Conservation (phyloP, 495 filamentous ascomycete species). For the Podospora bellae-mahoneyi region DNA sequence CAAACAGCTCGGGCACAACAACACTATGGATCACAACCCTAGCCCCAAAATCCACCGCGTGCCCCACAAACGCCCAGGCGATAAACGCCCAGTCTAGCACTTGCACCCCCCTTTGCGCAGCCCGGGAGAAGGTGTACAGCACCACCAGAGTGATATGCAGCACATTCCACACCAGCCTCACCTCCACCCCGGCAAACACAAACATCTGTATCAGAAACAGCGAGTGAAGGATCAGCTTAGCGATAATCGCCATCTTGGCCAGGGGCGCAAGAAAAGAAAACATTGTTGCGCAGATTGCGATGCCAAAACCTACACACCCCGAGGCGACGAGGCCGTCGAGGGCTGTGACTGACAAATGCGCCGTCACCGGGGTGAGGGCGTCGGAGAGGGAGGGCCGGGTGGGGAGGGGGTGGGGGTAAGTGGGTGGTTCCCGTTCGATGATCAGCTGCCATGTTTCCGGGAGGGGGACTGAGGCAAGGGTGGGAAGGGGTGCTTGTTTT, state of each 20-base stretch:
- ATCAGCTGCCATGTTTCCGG: slow-evolving; percentile 25
- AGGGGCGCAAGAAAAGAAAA: slow-evolving; percentile 17
- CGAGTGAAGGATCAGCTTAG: slow-evolving; percentile 23
- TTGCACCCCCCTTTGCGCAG: not conserved
- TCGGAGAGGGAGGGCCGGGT: slow-evolving; percentile 20
- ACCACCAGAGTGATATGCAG: slow-evolving; percentile 21
- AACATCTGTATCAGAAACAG: slow-evolving; percentile 24
- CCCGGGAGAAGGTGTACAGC: slow-evolving; percentile 17
- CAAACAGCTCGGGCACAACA: slow-evolving; percentile 20
- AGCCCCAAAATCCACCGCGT: slow-evolving; percentile 17
- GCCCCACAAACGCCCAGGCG: slow-evolving; percentile 22
- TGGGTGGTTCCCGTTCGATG: slow-evolving; percentile 22
- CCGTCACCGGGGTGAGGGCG: slow-evolving; percentile 17
- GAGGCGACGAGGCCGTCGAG: slow-evolving; percentile 27
- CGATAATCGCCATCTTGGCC: slow-evolving; percentile 16
- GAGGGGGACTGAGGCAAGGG: slow-evolving; percentile 15
- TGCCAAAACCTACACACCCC: slow-evolving; percentile 22
- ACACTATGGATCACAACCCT: slow-evolving; percentile 16
- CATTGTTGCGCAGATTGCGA: slow-evolving; percentile 23
- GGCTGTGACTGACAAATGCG: slow-evolving; percentile 24
- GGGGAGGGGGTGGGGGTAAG: slow-evolving; percentile 12
- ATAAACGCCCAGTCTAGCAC: slow-evolving; percentile 26
- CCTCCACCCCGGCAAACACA: slow-evolving; percentile 19
- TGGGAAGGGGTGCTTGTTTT: not conserved
- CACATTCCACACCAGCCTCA: slow-evolving; percentile 22